These are phyloP conservation scores for Seiridium unicorne DNA, from an alignment of 2,329 filamentous ascomycete genomes.

Conservation along the genomic window DNA sequence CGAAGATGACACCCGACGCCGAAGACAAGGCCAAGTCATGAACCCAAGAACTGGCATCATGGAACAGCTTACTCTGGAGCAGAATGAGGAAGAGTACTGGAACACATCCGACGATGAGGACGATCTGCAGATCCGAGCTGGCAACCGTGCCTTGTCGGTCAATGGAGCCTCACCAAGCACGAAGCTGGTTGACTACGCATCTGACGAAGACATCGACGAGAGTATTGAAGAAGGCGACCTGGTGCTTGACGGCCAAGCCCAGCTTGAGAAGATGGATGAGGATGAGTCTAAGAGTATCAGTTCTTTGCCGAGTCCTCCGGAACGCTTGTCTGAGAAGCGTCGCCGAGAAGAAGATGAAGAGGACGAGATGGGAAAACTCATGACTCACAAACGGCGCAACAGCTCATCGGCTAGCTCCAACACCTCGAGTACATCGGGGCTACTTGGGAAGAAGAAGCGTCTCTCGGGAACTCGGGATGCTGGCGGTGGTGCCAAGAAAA, in stretches of 20 bases:
- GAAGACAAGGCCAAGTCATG: constrained; percentile 31
- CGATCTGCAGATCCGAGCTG: constrained; percentile 43
- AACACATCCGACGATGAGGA: constrained; percentile 86
- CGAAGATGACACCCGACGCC: constrained; percentile 53
- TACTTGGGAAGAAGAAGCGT: constrained; percentile 44
- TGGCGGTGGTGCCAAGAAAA: constrained; percentile 48
- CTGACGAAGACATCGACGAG: constrained; percentile 79
- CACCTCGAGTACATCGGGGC: constrained; percentile 31
- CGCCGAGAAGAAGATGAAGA: constrained; percentile 91
- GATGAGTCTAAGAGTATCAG: constrained; percentile 31
- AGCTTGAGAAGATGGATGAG: constrained; percentile 19
- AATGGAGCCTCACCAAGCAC: constrained; percentile 64
- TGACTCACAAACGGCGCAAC: constrained; percentile 62
- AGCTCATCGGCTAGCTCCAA: constrained; percentile 50
- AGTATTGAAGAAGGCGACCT: constrained; percentile 5
- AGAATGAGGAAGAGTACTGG: constrained; percentile 91
- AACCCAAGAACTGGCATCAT: constrained; percentile 58
- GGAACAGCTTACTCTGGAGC: constrained; percentile 72
- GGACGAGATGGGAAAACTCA: constrained; percentile 83
- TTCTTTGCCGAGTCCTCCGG: constrained; percentile 58
- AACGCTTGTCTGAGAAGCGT: constrained; percentile 84
- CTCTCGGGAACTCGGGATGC: constrained; percentile 39
- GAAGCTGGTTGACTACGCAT: constrained; percentile 87
- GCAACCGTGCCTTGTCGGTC: constrained; percentile 34
- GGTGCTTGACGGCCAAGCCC: not conserved